Conservation (phyloP, 2,329 filamentous ascomycete species). For the Fusarium tupiense region DNA sequence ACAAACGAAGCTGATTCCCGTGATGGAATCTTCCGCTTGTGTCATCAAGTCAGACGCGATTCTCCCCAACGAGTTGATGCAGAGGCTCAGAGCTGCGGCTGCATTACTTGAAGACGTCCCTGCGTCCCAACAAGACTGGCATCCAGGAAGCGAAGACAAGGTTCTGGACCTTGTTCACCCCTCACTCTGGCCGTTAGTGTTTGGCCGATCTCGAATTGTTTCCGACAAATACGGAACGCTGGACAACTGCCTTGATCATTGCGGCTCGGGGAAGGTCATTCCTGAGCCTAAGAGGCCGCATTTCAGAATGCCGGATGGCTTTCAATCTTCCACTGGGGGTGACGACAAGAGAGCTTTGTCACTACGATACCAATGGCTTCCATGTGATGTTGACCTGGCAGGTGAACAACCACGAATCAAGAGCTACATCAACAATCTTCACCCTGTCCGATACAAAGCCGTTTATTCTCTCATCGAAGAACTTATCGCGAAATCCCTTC, state of each 20-base stretch:
- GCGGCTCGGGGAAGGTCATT: not conserved
- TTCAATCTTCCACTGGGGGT: not conserved
- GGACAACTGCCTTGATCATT: not conserved
- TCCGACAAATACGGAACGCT: conserved; percentile 41
- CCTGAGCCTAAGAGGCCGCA: not conserved
- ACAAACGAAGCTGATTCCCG: not conserved
- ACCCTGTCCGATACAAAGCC: conserved; percentile 51
- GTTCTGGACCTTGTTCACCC: conserved; percentile 24
- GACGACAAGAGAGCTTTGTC: not conserved
- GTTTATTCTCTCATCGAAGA: conserved; percentile 55
- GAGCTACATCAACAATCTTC: conserved; percentile 65
- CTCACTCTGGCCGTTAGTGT: conserved; percentile 34
- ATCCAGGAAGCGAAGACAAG: not conserved
- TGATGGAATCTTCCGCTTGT: not conserved
- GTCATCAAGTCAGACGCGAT: not conserved
- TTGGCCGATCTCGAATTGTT: conserved; percentile 47
- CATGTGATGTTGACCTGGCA: not conserved
- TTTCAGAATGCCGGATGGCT: not conserved
- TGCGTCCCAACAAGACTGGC: not conserved
- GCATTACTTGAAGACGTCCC: not conserved
- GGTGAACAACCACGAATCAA: conserved; percentile 44
- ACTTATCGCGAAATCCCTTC: conserved; percentile 54
- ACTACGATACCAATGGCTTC: not conserved
- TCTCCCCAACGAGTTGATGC: not conserved
- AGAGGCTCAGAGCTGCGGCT: not conserved